These are phyloP conservation scores for Penicillium frequentans DNA, from an alignment of 2,329 filamentous ascomycete genomes.

Conservation along the genomic window DNA sequence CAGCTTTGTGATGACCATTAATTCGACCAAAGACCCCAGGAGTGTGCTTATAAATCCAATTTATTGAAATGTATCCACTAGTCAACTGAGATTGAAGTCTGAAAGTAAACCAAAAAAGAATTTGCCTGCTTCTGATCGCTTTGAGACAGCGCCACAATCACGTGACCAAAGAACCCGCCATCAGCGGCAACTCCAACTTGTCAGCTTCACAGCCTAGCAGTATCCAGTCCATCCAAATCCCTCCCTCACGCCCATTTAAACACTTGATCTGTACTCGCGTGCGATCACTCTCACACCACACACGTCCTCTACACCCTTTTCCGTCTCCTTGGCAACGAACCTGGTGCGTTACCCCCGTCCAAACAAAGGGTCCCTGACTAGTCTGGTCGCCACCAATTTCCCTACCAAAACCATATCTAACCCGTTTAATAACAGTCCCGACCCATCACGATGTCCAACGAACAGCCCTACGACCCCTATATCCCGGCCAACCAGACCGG, in stretches of 20 bases:
- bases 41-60: neutral
- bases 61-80: neutral
- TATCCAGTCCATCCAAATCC: slow-evolving; percentile 6
- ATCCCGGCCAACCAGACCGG: slow-evolving; percentile 67
- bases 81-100: neutral
- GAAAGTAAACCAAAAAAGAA: neutral
- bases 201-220: slow-evolving; percentile 19
- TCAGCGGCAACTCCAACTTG: slow-evolving; percentile 22
- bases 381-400: slow-evolving; percentile 4
- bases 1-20: neutral
- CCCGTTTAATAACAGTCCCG: slow-evolving; percentile 4
- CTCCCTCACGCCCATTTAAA: neutral
- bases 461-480: slow-evolving; percentile 82
- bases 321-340: neutral
- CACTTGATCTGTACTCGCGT: neutral
- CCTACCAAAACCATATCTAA: slow-evolving; percentile 15
- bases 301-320: neutral
- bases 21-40: neutral
- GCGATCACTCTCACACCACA: neutral
- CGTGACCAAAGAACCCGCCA: slow-evolving; percentile 22
- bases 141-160: slow-evolving; percentile 24
- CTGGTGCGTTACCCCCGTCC: slow-evolving; percentile 10
- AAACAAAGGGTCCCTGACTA: slow-evolving; percentile 22
- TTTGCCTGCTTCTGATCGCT: slow-evolving; percentile 1
- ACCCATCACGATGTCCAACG: slow-evolving; percentile 49